Evolutionary conservation across 371 early-diverging fungal genomes (phyloP).

Genomic region (Gilbertella persicaria): DNA sequence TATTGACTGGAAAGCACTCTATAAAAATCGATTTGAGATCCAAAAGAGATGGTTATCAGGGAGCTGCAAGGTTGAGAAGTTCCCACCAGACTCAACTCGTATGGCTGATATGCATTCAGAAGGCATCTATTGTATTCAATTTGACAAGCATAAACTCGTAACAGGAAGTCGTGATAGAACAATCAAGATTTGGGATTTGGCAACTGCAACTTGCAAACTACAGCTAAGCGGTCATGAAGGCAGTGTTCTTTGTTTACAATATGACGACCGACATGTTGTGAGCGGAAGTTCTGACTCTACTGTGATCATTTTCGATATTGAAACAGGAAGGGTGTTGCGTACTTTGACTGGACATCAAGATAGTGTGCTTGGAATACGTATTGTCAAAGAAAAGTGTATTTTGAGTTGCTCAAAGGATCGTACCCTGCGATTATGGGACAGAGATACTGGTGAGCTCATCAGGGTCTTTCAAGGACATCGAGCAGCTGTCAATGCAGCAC

Average conservation of each 20-base stretch:
- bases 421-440: slow-evolving; percentile 86
- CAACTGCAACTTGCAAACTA: slow-evolving; percentile 49
- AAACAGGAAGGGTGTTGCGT: slow-evolving; percentile 25
- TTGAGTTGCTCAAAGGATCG: slow-evolving; percentile 94
- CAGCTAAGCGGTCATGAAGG: slow-evolving; percentile 85
- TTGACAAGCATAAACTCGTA: slow-evolving; percentile 78
- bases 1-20: slow-evolving; percentile 38
- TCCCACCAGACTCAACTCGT: slow-evolving; percentile 38
- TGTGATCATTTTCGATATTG: slow-evolving; percentile 84
- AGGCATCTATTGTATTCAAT: slow-evolving; percentile 94
- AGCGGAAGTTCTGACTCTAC: slow-evolving; percentile 92
- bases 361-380: slow-evolving; percentile 78
- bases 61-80: slow-evolving; percentile 45
- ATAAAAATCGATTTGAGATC: slow-evolving; percentile 32
- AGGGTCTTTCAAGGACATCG: slow-evolving; percentile 71
- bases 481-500: slow-evolving; percentile 81
- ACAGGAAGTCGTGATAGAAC: slow-evolving; percentile 94
- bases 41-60: slow-evolving; percentile 41
- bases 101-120: slow-evolving; percentile 80
- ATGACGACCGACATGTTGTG: slow-evolving; percentile 75
- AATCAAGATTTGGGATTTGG: slow-evolving; percentile 83
- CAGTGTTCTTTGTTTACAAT: slow-evolving; percentile 91
- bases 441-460: slow-evolving; percentile 55
- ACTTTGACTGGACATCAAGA: slow-evolving; percentile 63
- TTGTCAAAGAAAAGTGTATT: slow-evolving; percentile 67